Evolutionary conservation across 441 rosid genomes (phyloP).

Genomic region (Brassica hybrid): DNA sequence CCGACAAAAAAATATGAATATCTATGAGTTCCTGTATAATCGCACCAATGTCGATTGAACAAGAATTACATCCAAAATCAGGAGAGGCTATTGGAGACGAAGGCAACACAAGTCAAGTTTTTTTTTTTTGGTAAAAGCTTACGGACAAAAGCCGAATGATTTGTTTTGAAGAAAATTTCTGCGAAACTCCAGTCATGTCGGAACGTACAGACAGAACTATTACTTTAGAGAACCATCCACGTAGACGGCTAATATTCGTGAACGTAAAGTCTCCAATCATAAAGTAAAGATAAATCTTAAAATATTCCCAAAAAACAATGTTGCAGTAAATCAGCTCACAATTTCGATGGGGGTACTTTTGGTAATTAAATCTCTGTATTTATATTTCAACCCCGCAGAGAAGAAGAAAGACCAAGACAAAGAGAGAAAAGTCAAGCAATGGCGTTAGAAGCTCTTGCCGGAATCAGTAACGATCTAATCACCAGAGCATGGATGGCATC

Average conservation of each 20-base stretch:
- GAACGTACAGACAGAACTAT: slow-evolving; percentile 7
- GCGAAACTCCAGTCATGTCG: slow-evolving; percentile 27
- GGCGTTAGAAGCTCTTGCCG: slow-evolving; percentile 47
- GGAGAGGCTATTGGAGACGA: neutral
- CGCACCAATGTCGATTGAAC: neutral
- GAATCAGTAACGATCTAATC: slow-evolving; percentile 49
- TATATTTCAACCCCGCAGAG: neutral
- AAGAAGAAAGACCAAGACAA: neutral
- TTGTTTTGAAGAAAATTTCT: slow-evolving; percentile 17
- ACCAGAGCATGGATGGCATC: slow-evolving; percentile 48
- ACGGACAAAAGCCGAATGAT: neutral
- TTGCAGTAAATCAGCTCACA: neutral
- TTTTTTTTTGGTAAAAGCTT: neutral
- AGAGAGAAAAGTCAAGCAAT: slow-evolving; percentile 35
- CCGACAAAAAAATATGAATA: slow-evolving; percentile 12
- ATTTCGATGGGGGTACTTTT: slow-evolving; percentile 8
- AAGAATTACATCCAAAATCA: neutral
- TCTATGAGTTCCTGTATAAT: neutral
- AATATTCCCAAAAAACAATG: neutral
- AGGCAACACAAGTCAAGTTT: slow-evolving; percentile 13
- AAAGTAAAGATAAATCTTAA: neutral
- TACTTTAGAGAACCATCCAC: neutral
- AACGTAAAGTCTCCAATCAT: neutral
- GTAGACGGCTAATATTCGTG: slow-evolving; percentile 18
- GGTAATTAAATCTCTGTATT: slow-evolving; percentile 9